Percentiles rank a stretch among this genome's conserved stretches.
phyloP scores from a whole-genome alignment of 208 protist species.

The Crithidia mellificae region DNA sequence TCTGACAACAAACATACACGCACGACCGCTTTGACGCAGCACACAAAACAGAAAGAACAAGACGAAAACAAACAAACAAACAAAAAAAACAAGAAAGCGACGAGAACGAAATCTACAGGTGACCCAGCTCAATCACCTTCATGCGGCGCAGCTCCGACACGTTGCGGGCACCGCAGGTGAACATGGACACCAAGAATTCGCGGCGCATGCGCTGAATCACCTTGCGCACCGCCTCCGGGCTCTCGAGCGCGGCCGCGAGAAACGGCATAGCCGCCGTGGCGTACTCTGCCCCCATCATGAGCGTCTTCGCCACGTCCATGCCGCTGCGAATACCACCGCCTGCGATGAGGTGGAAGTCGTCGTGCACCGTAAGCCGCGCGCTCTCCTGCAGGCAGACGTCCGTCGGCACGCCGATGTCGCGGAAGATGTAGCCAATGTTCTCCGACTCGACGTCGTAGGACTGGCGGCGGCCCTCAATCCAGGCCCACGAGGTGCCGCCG shows the following conservation, averaged over 20 bases:
- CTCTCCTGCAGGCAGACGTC: constrained; percentile 79
- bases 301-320: constrained; percentile 85
- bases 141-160: constrained; percentile 69
- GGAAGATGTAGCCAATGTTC: constrained; percentile 88
- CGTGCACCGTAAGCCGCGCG: constrained; percentile 42
- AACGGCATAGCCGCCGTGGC: constrained; percentile 88
- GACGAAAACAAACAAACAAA: too few species aligned
- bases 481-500: constrained; percentile 92
- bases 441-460: constrained; percentile 51
- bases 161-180: constrained; percentile 84
- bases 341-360: constrained; percentile 79
- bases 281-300: constrained; percentile 86
- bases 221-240: constrained; percentile 60
- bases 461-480: constrained; percentile 89
- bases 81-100: neutral
- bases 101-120: constrained; percentile 43
- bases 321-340: constrained; percentile 87
- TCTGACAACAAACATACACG: neutral
- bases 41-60: neutral
- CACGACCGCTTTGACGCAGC: neutral
- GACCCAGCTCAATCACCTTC: constrained; percentile 41
- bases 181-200: constrained; percentile 87
- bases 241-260: constrained; percentile 79
- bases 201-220: constrained; percentile 78
- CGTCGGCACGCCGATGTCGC: constrained; percentile 86